These are phyloP conservation scores for Malus fusca DNA, from an alignment of 306 rosid genomes.

Conservation along the genomic window DNA sequence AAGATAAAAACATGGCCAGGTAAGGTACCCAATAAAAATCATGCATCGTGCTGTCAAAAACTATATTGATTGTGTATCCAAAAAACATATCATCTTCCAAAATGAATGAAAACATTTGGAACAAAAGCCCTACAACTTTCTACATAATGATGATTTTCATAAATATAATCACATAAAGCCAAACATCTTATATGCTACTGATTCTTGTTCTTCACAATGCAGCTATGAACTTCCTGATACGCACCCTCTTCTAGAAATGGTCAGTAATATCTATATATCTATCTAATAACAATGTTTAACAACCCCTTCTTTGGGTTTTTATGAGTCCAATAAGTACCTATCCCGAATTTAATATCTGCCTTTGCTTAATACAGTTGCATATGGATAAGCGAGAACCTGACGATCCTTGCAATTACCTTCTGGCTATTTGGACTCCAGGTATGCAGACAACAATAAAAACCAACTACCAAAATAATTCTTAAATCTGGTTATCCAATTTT, in stretches of 20 bases:
- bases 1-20: not conserved
- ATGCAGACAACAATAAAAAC: slow-evolving; percentile 9
- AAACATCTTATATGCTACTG: slow-evolving; percentile 15
- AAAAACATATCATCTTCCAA: not conserved
- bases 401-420: slow-evolving; percentile 88
- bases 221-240: slow-evolving; percentile 95
- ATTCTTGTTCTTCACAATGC: slow-evolving; percentile 39
- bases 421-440: slow-evolving; percentile 99
- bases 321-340: not conserved
- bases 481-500: not conserved
- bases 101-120: not conserved
- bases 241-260: slow-evolving; percentile 90
- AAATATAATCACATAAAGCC: not conserved
- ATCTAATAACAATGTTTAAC: not conserved
- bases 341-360: slow-evolving; percentile 10
- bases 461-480: not conserved
- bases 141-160: not conserved
- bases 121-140: not conserved
- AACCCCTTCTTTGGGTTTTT: not conserved
- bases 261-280: slow-evolving; percentile 30
- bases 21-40: not conserved
- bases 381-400: slow-evolving; percentile 81
- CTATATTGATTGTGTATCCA: not conserved
- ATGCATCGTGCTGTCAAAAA: not conserved
- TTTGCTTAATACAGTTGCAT: slow-evolving; percentile 38